Percentiles rank a stretch among this genome's conserved stretches.
These are phyloP conservation scores for Podospora australis DNA, from an alignment of 495 filamentous ascomycete genomes.

Conservation along the genomic window DNA sequence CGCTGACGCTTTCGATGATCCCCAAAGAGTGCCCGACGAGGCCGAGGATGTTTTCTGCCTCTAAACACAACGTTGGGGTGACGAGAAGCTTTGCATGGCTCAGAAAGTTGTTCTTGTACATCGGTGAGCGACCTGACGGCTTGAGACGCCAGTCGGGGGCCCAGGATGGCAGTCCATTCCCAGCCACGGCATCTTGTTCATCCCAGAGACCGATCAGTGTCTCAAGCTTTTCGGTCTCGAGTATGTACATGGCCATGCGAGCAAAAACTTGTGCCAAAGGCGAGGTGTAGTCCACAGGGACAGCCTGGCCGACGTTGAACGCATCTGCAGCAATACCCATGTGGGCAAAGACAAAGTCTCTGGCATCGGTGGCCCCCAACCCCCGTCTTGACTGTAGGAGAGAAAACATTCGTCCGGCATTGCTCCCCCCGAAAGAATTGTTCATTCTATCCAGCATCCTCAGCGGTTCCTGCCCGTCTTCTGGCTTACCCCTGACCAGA, in stretches of 20 bases:
- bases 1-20: background rate
- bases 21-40: background rate
- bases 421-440: background rate
- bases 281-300: background rate
- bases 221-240: background rate
- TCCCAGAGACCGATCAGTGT: background rate
- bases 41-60: background rate
- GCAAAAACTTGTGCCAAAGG: background rate
- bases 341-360: background rate
- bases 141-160: background rate
- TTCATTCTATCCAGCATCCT: background rate
- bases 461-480: background rate
- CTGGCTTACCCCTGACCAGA: background rate
- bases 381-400: background rate
- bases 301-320: background rate
- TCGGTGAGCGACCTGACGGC: background rate
- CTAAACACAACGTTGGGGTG: background rate
- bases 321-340: background rate
- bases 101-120: background rate
- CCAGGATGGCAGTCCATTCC: background rate
- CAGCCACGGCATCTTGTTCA: background rate
- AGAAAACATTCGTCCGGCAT: background rate
- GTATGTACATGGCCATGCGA: background rate
- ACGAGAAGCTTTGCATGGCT: background rate
- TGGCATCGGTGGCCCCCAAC: background rate